These are phyloP conservation scores for Mrakiaceae sp. DNA, from an alignment of 1,284 basidiomycete genomes.

Conservation along the genomic window DNA sequence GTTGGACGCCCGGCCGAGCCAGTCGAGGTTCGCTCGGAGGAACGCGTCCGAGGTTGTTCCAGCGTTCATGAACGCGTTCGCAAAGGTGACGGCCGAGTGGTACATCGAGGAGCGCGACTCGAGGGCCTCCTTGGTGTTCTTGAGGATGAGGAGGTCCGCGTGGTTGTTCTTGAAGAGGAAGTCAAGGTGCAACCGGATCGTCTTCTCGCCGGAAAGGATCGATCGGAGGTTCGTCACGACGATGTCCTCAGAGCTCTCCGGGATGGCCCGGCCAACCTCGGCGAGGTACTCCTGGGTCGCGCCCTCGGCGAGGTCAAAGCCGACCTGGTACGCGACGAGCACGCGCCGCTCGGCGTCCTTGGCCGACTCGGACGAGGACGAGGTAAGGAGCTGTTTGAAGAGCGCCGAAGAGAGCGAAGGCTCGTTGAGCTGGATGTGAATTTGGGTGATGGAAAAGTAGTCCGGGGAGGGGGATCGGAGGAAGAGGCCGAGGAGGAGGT, in stretches of 20 bases:
- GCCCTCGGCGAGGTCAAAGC: conserved; percentile 85
- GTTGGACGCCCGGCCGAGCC: conserved; percentile 83
- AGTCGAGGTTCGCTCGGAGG: conserved; percentile 86
- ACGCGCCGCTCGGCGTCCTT: conserved; percentile 38
- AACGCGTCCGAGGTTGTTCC: conserved; percentile 89
- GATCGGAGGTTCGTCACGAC: conserved; percentile 46
- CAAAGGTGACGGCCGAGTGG: conserved; percentile 85
- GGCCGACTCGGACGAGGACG: conserved; percentile 7
- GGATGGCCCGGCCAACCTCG: conserved; percentile 21
- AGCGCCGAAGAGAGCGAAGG: conserved; percentile 60
- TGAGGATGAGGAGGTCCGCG: conserved; percentile 78
- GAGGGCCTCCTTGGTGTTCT: conserved; percentile 83
- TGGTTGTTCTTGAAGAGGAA: conserved; percentile 90
- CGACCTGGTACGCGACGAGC: conserved; percentile 79
- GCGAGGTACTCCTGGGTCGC: conserved; percentile 85
- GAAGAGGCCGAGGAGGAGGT: conserved; percentile 63
- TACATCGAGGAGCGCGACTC: conserved; percentile 91
- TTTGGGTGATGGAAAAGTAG: conserved; percentile 68
- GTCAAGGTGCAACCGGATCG: conserved; percentile 81
- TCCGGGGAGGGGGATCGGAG: conserved; percentile 52
- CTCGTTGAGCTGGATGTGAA: conserved; percentile 76
- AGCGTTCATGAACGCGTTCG: conserved; percentile 91
- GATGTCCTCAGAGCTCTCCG: not conserved
- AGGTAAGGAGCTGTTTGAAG: conserved; percentile 50
- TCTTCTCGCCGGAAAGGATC: conserved; percentile 78